Evolutionary conservation across 2,329 filamentous ascomycete species (phyloP), one percentile per base, ranked within the genome.

Genomic region (Pseudogymnoascus sp.): DNA sequence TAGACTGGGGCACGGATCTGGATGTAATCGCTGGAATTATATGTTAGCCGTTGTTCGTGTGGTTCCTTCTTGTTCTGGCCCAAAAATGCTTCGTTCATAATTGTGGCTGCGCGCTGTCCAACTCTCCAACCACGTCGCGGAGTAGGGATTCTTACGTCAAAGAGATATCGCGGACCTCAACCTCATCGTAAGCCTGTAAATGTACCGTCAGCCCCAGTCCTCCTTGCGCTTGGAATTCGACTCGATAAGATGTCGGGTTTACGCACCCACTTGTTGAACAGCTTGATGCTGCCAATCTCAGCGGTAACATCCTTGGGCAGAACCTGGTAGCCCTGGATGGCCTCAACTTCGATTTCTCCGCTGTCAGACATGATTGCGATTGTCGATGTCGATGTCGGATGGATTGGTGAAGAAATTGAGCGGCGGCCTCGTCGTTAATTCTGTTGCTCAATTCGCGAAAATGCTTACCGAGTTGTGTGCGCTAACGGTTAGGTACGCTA

Each of bases 131-230:
- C 29, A 51, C 7, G 41, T 51, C 44, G 55, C 55, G 58, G 38
- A 38, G 9, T 17, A 69, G 70, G 72, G 66, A 63, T 73, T 79
- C 91, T 84, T 95, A 99, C 94, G 93, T 97, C 84, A 99, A 86
- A 75, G 94, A 99, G 83, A 99, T 97, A 80, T 99, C 94, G 80
- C 93, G 89, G 81, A 99, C 94, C 86, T 99, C 94, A 77, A 99
- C 93, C 88, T 97, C 91, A 79, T 94, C 94, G 83, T 97, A 99
- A 82, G 82, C 88, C 81, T 61, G 35, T 59, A 55, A 55, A 55
- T 13, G 9, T 21, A 33, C n/a, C 48, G 63, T 62, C 60, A 59
- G 39, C 65, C n/a, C 31, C 41, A 38, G 39, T 13, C 9, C 38
- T 31, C 35, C 35, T 59, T 12, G 58, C 58, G 38, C 33, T 15